phyloP scores from a whole-genome alignment of 2,329 filamentous ascomycete genomes.

The Lasiodiplodia gonubiensis region DNA sequence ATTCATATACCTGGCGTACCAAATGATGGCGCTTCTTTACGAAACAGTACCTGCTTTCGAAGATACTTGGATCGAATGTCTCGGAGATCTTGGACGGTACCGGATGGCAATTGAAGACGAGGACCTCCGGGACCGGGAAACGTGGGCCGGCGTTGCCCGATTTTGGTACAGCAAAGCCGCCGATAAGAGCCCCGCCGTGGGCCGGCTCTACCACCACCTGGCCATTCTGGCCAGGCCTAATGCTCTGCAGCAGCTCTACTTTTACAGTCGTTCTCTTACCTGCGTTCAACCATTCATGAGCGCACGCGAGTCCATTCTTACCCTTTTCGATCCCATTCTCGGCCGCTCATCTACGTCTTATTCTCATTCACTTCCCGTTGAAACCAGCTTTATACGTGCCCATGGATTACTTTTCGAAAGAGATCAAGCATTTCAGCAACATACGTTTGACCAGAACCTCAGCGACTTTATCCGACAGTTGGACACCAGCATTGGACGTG shows the following conservation, averaged over 20 bases:
- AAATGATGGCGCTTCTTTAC: constrained; percentile 84
- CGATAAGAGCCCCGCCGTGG: constrained; percentile 74
- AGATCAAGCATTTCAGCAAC: constrained; percentile 34
- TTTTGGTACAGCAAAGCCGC: constrained; percentile 87
- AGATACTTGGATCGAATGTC: constrained; percentile 91
- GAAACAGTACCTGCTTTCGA: constrained; percentile 84
- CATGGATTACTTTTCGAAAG: constrained; percentile 69
- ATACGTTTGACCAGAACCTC: constrained; percentile 52
- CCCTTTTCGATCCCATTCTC: constrained; percentile 64
- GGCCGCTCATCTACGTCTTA: constrained; percentile 40
- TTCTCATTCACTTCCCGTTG: constrained; percentile 52
- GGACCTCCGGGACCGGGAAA: constrained; percentile 74
- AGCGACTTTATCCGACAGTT: constrained; percentile 61
- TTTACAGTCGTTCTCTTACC: constrained; percentile 73
- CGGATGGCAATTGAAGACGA: constrained; percentile 91
- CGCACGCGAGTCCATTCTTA: constrained; percentile 73
- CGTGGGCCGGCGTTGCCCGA: constrained; percentile 79
- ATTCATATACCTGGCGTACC: constrained; percentile 88
- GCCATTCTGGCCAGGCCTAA: constrained; percentile 78
- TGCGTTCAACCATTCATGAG: constrained; percentile 70
- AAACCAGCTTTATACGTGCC: constrained; percentile 66
- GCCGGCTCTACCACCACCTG: constrained; percentile 85
- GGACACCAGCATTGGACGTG: constrained; percentile 62
- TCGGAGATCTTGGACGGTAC: constrained; percentile 85
- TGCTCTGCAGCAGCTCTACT: constrained; percentile 72